A percentile compares a stretch with the other conserved stretches of the same genome.
phyloP scores from a whole-genome alignment of 129 eudicot genomes.

The Saussurea involucrata region DNA sequence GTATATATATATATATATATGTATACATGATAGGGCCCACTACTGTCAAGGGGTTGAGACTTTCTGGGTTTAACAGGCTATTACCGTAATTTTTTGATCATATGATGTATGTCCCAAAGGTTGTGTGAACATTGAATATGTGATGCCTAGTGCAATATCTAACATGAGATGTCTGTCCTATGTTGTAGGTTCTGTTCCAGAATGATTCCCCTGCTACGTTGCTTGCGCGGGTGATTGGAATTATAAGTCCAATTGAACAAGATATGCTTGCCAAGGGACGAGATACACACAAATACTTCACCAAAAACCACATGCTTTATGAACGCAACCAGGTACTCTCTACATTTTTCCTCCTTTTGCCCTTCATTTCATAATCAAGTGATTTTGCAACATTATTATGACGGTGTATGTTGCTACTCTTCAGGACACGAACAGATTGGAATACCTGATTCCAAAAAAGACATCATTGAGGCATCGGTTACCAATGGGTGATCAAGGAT shows the following conservation, averaged over 20 bases:
- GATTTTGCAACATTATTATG: background rate
- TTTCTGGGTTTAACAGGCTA: too few species aligned
- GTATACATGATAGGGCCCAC: background rate
- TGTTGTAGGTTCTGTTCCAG: constrained; percentile 79
- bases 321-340: constrained; percentile 64
- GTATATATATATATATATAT: too few species aligned
- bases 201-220: constrained; percentile 98
- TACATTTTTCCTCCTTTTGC: background rate
- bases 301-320: constrained; percentile 96
- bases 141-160: background rate
- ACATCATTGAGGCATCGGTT: constrained; percentile 80
- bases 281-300: constrained; percentile 86
- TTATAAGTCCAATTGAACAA: constrained; percentile 71
- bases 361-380: background rate
- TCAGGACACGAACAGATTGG: constrained; percentile 80
- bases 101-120: background rate
- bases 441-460: constrained; percentile 85
- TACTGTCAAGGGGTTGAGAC: too few species aligned
- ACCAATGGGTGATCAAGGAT: constrained; percentile 98
- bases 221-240: constrained; percentile 93
- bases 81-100: too few species aligned
- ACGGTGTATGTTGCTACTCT: constrained; percentile 5
- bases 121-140: background rate
- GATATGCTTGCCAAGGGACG: constrained; percentile 89
- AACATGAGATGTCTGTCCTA: constrained; percentile 19